Evolutionary conservation across 345 rosid genomes (phyloP), one percentile per base, ranked within the genome.

Genomic region (Combretum micranthum): DNA sequence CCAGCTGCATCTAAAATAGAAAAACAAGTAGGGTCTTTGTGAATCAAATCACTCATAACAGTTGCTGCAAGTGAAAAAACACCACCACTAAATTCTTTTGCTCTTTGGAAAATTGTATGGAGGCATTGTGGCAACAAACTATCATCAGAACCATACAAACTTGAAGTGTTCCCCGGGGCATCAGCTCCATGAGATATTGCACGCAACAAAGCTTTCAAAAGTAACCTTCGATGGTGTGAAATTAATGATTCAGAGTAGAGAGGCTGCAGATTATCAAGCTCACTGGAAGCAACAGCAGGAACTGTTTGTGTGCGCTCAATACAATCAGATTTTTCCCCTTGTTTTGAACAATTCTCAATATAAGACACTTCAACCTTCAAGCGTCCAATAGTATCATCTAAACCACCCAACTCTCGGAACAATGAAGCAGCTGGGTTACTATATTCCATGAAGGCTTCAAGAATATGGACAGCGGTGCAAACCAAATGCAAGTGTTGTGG

Each of bases 61-160:
- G 86, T 88, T 21, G 93, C 95, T 37, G 98, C 93, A 77, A 88
- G 98, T 15, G 98, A 79, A 75, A 92, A 92, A 48, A 88, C 93
- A 54, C 98, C 98, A 44, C 98, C 98, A 50, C 98, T 95, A 54
- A 88, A 92, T 75, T 92, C 86, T 73, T 92, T 88, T 32, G 91
- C 93, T 71, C 89, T 75, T 63, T 78, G 77, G 56, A 92, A 92
- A 53, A 92, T 88, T 65, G 77, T 73, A 60, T 84, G 80, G 65
- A 92, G 76, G 78, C 97, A 88, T 50, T 86, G 86, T 3, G 97
- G 95, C 72, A 88, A 71, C 77, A 88, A 75, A 70, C 77, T 92
- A 74, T 85, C 97, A 69, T 83, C 91, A 59, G 96, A 84, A 57
- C 96, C 89, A 80, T 77, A 83, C 67, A 83, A 62, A 72, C 78